phyloP scores from a whole-genome alignment of 2,329 filamentous ascomycete genomes.

The Pseudocercospora vitis region DNA sequence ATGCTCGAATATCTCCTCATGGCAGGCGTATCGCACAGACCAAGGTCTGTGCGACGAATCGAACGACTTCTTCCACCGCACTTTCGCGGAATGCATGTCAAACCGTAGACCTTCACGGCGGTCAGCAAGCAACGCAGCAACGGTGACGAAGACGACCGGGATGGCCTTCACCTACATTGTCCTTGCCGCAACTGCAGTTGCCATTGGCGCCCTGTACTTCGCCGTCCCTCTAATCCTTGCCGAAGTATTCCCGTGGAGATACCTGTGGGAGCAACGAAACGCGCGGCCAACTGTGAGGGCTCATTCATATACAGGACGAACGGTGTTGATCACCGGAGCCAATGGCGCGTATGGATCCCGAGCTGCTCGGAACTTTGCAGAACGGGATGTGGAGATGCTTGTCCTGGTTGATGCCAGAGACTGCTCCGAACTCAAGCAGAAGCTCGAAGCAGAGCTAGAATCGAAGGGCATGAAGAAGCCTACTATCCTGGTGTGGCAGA shows the following conservation, averaged over 20 bases:
- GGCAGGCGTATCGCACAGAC: neutral
- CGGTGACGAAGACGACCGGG: neutral
- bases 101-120: neutral
- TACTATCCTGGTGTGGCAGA: slow-evolving; percentile 12
- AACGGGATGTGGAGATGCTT: slow-evolving; percentile 11
- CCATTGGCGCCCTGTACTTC: slow-evolving; percentile 1
- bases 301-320: slow-evolving; percentile 8
- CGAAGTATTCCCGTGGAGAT: slow-evolving; percentile 17
- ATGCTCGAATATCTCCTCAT: neutral
- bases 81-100: neutral
- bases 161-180: neutral
- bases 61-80: neutral
- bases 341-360: slow-evolving; percentile 18
- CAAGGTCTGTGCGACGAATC: neutral
- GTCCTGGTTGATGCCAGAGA: slow-evolving; percentile 18
- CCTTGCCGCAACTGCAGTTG: neutral
- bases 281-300: slow-evolving; percentile 9
- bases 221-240: slow-evolving; percentile 13
- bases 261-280: slow-evolving; percentile 11
- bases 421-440: slow-evolving; percentile 12
- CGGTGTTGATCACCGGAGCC: slow-evolving; percentile 15
- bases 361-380: slow-evolving; percentile 14
- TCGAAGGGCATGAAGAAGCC: slow-evolving; percentile 1
- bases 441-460: slow-evolving; percentile 11
- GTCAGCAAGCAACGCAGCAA: neutral